Percentiles rank a stretch among this genome's conserved stretches.
These are phyloP conservation scores for Lachancea fermentati DNA, from an alignment of 805 yeast species.

Conservation along the genomic window DNA sequence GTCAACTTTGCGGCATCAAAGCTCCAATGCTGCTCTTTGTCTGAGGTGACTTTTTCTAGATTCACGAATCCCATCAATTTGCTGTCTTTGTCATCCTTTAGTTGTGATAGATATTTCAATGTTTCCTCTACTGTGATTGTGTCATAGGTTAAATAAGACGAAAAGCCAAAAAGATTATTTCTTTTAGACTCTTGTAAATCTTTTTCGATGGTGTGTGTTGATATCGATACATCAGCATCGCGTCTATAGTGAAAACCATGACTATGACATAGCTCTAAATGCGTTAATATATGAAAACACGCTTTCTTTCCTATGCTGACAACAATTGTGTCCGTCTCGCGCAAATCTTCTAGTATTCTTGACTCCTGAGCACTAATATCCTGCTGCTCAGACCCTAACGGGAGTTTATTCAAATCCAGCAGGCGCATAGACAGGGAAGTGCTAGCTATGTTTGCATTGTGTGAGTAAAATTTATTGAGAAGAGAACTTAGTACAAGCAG, in stretches of 20 bases:
- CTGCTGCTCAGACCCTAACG: too few relatives aligned
- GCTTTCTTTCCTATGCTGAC: conserved; percentile 15
- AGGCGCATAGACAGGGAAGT: too few relatives aligned
- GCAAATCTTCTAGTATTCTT: too few relatives aligned
- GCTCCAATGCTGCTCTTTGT: background rate
- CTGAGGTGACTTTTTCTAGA: background rate
- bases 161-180: conserved; percentile 19
- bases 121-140: conserved; percentile 1
- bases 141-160: conserved; percentile 22
- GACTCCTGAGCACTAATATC: too few relatives aligned
- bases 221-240: background rate
- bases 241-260: background rate
- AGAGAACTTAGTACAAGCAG: too few relatives aligned
- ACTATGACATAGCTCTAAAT: conserved; percentile 9
- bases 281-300: conserved; percentile 19
- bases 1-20: background rate
- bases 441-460: too few relatives aligned
- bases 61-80: background rate
- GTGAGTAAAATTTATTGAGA: too few relatives aligned
- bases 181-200: conserved; percentile 20
- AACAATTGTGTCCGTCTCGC: conserved; percentile 13
- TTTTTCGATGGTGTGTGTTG: conserved; percentile 12
- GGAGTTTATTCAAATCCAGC: too few relatives aligned
- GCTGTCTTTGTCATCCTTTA: background rate
- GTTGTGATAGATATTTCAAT: background rate